Conservation (phyloP, 1,139 yeast species). For the Meyerozyma athensensis region DNA sequence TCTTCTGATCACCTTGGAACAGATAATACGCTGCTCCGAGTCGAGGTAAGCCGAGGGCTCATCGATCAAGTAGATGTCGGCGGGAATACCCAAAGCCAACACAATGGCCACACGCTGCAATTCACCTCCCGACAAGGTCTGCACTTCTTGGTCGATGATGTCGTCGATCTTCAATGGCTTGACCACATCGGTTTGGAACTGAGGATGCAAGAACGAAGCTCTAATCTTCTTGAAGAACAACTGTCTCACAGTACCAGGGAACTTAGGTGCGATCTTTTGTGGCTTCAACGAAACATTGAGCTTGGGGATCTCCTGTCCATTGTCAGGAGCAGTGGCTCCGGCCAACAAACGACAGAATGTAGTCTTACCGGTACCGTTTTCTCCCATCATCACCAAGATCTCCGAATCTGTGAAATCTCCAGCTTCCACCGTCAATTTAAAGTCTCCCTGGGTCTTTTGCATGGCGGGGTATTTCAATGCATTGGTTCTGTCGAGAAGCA, state of each 20-base stretch:
- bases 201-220: constrained; percentile 91
- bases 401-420: constrained; percentile 97
- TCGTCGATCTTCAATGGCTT: constrained; percentile 93
- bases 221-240: constrained; percentile 93
- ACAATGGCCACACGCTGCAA: constrained; percentile 98
- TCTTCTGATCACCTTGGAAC: constrained; percentile 97
- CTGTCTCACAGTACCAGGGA: constrained; percentile 98
- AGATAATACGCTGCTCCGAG: constrained; percentile 98
- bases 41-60: constrained; percentile 98
- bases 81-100: constrained; percentile 87
- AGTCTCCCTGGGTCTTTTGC: constrained; percentile 93
- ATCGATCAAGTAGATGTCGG: constrained; percentile 93
- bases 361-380: constrained; percentile 98
- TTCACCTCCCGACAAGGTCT: constrained; percentile 98
- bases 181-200: constrained; percentile 96
- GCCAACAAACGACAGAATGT: constrained; percentile 94
- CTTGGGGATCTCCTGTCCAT: constrained; percentile 73
- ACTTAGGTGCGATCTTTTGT: constrained; percentile 96
- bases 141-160: constrained; percentile 95
- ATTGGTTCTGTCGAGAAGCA: constrained; percentile 73
- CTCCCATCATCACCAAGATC: constrained; percentile 98
- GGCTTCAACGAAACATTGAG: constrained; percentile 96
- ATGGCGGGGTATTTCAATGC: constrained; percentile 74
- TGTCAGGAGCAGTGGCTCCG: constrained; percentile 85
- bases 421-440: constrained; percentile 69